Evolutionary conservation across 1,139 yeast genomes (phyloP).

Genomic region (Eremothecium cymbalariae): DNA sequence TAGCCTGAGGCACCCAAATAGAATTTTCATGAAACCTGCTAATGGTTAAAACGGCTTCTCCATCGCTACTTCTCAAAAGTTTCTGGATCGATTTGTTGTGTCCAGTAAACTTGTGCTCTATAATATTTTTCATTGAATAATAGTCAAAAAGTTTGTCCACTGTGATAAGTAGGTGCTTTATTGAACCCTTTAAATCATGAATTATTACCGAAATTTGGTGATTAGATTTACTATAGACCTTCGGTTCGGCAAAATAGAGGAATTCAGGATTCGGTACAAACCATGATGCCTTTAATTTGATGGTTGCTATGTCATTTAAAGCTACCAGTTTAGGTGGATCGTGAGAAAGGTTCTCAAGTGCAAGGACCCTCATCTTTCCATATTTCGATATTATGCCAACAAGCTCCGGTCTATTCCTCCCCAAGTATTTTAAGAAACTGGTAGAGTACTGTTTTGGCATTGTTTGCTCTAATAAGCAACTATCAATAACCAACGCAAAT

Average conservation of each 20-base stretch:
- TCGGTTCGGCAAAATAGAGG: constrained; percentile 31
- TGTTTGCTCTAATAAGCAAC: constrained; percentile 39
- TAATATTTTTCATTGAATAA: constrained; percentile 18
- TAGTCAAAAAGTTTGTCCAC: constrained; percentile 33
- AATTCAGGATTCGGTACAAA: constrained; percentile 25
- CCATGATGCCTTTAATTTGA: constrained; percentile 15
- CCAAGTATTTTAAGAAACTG: constrained; percentile 15
- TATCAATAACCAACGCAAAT: constrained; percentile 51
- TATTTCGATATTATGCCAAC: constrained; percentile 42
- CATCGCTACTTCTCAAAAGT: constrained; percentile 57
- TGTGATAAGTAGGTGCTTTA: constrained; percentile 40
- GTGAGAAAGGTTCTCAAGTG: constrained; percentile 45
- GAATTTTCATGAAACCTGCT: constrained; percentile 50
- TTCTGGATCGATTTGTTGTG: constrained; percentile 72
- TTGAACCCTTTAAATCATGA: constrained; percentile 45
- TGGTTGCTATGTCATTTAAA: constrained; percentile 21
- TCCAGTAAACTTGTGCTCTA: constrained; percentile 64
- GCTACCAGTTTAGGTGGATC: constrained; percentile 40
- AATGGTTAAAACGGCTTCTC: constrained; percentile 46
- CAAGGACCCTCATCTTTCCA: constrained; percentile 42
- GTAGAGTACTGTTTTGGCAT: constrained; percentile 20
- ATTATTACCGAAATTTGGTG: constrained; percentile 38
- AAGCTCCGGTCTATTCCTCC: constrained; percentile 42
- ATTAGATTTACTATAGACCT: constrained; percentile 22
- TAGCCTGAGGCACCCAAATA: constrained; percentile 45